A percentile compares a stretch with the other conserved stretches of the same genome.
Evolutionary conservation across 2,329 filamentous ascomycete species (phyloP).

Genomic region (Ceratocystis albifundus): DNA sequence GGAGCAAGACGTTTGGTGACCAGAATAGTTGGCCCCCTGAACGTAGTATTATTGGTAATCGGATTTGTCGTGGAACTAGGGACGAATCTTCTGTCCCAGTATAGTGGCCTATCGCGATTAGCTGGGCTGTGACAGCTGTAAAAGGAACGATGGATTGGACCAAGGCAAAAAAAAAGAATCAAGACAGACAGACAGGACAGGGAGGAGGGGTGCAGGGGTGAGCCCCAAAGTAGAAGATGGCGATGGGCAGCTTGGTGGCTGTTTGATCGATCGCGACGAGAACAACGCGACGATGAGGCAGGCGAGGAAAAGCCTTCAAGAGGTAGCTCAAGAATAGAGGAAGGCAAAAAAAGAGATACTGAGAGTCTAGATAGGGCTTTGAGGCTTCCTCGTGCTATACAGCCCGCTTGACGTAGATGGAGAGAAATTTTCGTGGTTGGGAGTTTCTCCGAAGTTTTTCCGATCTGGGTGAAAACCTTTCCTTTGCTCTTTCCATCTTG

Average conservation of each 20-base stretch:
- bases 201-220: not conserved
- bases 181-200: not conserved
- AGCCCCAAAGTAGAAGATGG: not conserved
- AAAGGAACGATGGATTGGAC: not conserved
- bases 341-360: not conserved
- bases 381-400: not conserved
- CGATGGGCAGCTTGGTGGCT: not conserved
- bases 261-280: not conserved
- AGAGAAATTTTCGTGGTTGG: not conserved
- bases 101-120: not conserved
- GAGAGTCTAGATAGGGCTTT: not conserved
- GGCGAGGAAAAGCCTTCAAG: too few relatives aligned
- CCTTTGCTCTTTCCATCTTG: too few relatives aligned
- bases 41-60: not conserved
- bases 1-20: too few relatives aligned
- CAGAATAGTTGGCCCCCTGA: too few relatives aligned
- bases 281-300: not conserved
- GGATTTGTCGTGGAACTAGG: not conserved
- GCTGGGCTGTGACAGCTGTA: not conserved
- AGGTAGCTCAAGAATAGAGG: not conserved
- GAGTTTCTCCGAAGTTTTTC: too few relatives aligned
- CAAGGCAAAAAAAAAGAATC: constrained; percentile 6
- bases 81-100: not conserved
- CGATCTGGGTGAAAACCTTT: too few relatives aligned
- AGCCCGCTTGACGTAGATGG: not conserved